These are phyloP conservation scores for Diplocarpon mali DNA, from an alignment of 2,329 filamentous ascomycete species.

Conservation along the genomic window DNA sequence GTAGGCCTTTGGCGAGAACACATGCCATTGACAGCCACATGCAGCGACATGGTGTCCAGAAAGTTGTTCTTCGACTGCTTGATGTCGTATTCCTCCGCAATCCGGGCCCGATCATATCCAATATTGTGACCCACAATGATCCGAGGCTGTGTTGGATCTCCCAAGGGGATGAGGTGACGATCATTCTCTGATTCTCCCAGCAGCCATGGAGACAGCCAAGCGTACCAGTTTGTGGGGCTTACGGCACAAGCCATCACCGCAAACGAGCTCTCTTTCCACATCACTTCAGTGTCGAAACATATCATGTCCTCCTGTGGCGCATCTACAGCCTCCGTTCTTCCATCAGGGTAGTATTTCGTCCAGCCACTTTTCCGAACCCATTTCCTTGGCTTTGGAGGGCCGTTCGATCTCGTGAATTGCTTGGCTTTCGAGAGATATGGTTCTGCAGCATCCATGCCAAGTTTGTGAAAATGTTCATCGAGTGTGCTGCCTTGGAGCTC, in stretches of 20 bases:
- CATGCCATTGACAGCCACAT: constrained; percentile 98
- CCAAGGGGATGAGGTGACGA: constrained; percentile 76
- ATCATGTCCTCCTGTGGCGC: constrained; percentile 72
- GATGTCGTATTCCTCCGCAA: constrained; percentile 81
- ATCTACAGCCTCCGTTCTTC: constrained; percentile 58
- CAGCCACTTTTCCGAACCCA: constrained; percentile 79
- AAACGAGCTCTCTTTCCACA: constrained; percentile 88
- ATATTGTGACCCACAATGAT: constrained; percentile 92
- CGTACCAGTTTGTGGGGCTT: constrained; percentile 87
- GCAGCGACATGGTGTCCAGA: constrained; percentile 94
- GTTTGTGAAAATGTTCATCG: constrained; percentile 87
- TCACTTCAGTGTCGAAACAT: constrained; percentile 91
- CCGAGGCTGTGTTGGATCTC: constrained; percentile 59
- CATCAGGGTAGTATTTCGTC: constrained; percentile 82
- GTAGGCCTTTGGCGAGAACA: constrained; percentile 91
- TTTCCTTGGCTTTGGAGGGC: constrained; percentile 49
- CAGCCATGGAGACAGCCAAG: constrained; percentile 93
- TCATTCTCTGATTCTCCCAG: constrained; percentile 68
- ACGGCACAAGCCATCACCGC: constrained; percentile 95
- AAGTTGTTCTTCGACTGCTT: constrained; percentile 77
- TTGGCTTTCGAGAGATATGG: constrained; percentile 71
- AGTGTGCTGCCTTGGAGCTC: constrained; percentile 66
- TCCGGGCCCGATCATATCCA: constrained; percentile 82
- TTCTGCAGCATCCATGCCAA: constrained; percentile 78
- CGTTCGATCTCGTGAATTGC: constrained; percentile 52